Conservation (phyloP, 139 green algal genomes). For the Spirogloea muscicola region DNA sequence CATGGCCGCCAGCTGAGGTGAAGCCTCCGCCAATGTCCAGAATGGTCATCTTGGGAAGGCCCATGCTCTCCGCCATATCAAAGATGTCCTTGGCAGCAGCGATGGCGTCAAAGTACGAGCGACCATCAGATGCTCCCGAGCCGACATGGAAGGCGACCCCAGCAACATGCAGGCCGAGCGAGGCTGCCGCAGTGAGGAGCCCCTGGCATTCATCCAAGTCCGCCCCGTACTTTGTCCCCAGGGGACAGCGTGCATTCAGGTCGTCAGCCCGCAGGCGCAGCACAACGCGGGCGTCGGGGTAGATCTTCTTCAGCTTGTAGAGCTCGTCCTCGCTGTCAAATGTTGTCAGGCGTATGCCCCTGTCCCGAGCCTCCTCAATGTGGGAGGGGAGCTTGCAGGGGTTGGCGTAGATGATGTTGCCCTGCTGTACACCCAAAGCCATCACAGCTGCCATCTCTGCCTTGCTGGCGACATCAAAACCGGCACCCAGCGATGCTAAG, state of each 20-base stretch:
- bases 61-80: constrained; percentile 63
- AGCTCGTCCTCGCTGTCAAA: constrained; percentile 92
- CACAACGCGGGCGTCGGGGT: constrained; percentile 69
- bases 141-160: constrained; percentile 98
- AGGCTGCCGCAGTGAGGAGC: constrained; percentile 59
- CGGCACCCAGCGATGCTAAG: constrained; percentile 77
- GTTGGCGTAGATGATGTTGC: constrained; percentile 90
- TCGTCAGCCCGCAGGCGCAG: constrained; percentile 86
- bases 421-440: constrained; percentile 68
- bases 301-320: constrained; percentile 61
- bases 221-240: constrained; percentile 87
- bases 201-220: constrained; percentile 59
- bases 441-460: constrained; percentile 65
- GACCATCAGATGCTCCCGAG: constrained; percentile 63
- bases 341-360: constrained; percentile 73
- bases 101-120: constrained; percentile 74
- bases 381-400: constrained; percentile 86
- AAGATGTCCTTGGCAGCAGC: constrained; percentile 66
- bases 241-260: constrained; percentile 63
- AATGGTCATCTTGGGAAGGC: constrained; percentile 74
- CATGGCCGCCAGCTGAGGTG: constrained; percentile 53
- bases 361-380: constrained; percentile 59
- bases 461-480: constrained; percentile 92
- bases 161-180: constrained; percentile 69
- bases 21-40: constrained; percentile 97